Conservation (phyloP, 768 basidiomycete genomes). For the Lanmaoa pseudosensibilis region DNA sequence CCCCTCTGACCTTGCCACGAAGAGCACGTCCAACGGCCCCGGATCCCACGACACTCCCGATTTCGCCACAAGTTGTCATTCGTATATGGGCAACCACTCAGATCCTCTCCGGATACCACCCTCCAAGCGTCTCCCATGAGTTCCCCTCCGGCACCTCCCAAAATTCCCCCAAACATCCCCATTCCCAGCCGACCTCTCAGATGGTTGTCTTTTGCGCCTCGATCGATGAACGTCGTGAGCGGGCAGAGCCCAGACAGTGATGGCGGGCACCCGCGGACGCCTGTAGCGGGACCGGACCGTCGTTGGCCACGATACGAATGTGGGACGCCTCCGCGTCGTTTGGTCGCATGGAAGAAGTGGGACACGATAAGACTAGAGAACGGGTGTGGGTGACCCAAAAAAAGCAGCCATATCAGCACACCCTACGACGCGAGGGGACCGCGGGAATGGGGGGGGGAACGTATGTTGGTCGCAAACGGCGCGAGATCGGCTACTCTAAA, state of each 20-base stretch:
- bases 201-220: slow-evolving; percentile 66
- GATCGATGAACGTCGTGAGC: slow-evolving; percentile 69
- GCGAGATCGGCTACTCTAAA: slow-evolving; percentile 78
- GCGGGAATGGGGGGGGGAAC: slow-evolving; percentile 28
- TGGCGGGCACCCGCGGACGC: slow-evolving; percentile 74
- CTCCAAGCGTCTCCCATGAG: slow-evolving; percentile 60
- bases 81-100: not conserved
- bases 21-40: no score
- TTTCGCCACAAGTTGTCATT: no score
- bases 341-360: not conserved
- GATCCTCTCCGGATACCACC: slow-evolving; percentile 21
- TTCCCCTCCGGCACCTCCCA: slow-evolving; percentile 66
- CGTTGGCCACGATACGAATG: slow-evolving; percentile 85
- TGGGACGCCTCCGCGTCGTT: slow-evolving; percentile 43
- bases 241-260: slow-evolving; percentile 64
- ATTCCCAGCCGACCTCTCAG: slow-evolving; percentile 64
- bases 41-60: no score
- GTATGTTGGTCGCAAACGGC: slow-evolving; percentile 83
- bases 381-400: not conserved
- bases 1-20: no score
- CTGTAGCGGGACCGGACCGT: slow-evolving; percentile 82
- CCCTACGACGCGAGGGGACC: not conserved
- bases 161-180: slow-evolving; percentile 77
- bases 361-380: slow-evolving; percentile 72
- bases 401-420: not conserved